Percentiles rank a stretch among this genome's conserved stretches.
These are phyloP conservation scores for Kodamaea restingae DNA, from an alignment of 805 yeast genomes.

Conservation along the genomic window DNA sequence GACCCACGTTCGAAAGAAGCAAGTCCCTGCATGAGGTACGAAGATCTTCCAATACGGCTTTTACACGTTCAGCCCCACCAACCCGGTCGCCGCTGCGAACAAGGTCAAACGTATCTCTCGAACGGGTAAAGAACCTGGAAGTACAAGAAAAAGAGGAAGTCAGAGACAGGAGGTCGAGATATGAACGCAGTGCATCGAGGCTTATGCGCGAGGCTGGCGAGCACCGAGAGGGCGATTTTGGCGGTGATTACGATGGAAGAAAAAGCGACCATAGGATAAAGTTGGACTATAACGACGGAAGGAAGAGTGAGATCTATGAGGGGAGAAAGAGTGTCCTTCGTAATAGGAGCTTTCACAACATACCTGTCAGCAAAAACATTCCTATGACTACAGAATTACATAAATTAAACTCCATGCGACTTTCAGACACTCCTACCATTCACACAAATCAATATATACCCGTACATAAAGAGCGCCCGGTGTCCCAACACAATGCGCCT, in stretches of 20 bases:
- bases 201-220: too few species aligned
- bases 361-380: slow-evolving; percentile 5
- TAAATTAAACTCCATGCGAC: not conserved
- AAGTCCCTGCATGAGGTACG: not conserved
- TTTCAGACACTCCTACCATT: not conserved
- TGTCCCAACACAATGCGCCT: too few species aligned
- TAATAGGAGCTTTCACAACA: not conserved
- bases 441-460: not conserved
- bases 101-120: not conserved
- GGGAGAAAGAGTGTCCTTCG: too few species aligned
- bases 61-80: slow-evolving; percentile 1
- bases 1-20: slow-evolving; percentile 7
- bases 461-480: too few species aligned
- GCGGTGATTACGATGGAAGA: too few species aligned
- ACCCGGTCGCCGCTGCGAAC: slow-evolving; percentile 1
- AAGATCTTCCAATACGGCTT: not conserved
- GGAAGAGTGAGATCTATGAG: too few species aligned
- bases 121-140: not conserved
- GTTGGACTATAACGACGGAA: too few species aligned
- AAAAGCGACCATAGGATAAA: too few species aligned
- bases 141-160: not conserved
- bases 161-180: too few species aligned
- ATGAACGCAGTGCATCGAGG: too few species aligned
- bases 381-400: slow-evolving; percentile 9
- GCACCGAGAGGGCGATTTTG: too few species aligned